These are phyloP conservation scores for Neopestalotiopsis rosae DNA, from an alignment of 2,329 filamentous ascomycete species.

Conservation along the genomic window DNA sequence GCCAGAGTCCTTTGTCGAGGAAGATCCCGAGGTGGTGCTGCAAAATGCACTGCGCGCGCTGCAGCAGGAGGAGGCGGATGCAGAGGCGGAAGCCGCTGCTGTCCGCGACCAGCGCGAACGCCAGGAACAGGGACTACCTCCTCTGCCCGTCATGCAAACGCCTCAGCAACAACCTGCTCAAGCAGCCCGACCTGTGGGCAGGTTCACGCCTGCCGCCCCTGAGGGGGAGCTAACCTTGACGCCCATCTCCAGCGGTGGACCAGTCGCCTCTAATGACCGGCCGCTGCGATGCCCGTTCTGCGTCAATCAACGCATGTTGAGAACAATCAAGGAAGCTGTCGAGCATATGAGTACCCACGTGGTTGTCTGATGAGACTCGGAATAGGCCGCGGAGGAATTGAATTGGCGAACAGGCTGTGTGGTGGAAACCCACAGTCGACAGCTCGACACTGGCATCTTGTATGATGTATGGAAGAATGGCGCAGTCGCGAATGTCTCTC, in stretches of 20 bases:
- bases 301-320: slow-evolving; percentile 65
- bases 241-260: slow-evolving; percentile 57
- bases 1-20: slow-evolving; percentile 43
- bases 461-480: not conserved
- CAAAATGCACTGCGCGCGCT: slow-evolving; percentile 64
- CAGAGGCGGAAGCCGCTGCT: slow-evolving; percentile 61
- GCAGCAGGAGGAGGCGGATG: slow-evolving; percentile 64
- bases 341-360: slow-evolving; percentile 68
- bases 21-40: slow-evolving; percentile 63
- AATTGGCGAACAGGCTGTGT: not conserved
- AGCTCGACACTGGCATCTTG: not conserved
- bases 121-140: slow-evolving; percentile 46
- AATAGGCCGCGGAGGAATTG: not conserved
- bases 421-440: not conserved
- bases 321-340: slow-evolving; percentile 65
- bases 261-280: slow-evolving; percentile 50
- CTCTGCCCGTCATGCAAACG: slow-evolving; percentile 35
- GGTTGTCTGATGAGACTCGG: slow-evolving; percentile 48
- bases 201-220: slow-evolving; percentile 33
- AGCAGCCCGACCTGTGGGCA: slow-evolving; percentile 23
- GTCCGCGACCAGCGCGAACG: slow-evolving; percentile 59
- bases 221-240: slow-evolving; percentile 55
- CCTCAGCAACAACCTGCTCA: slow-evolving; percentile 25
- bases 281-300: slow-evolving; percentile 65
- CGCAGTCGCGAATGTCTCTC: not conserved